Conservation (phyloP, 306 rosid genomes). For the Trifolium subterraneum region DNA sequence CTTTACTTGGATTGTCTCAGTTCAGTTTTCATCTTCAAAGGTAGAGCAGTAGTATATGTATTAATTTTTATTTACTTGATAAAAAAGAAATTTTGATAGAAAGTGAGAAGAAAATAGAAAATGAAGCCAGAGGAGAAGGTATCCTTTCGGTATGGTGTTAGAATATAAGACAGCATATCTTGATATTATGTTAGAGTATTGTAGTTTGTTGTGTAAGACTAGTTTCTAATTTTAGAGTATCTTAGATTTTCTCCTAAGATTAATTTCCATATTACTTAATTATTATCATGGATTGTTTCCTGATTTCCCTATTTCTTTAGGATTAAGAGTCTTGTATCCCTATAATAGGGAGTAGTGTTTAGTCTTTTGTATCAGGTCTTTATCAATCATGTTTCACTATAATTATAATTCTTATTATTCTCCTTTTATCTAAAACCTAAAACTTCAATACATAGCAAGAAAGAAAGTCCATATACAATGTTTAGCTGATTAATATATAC, state of each 20-base stretch:
- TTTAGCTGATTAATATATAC: no score
- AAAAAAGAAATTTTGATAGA: not conserved
- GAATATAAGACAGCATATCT: not conserved
- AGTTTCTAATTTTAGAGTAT: not conserved
- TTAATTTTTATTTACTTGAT: conserved; percentile 24
- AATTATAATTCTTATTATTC: conserved; percentile 1
- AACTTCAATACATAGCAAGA: no score
- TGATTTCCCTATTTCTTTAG: not conserved
- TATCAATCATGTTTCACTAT: not conserved
- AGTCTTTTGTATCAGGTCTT: not conserved
- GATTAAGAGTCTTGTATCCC: not conserved
- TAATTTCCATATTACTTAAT: not conserved
- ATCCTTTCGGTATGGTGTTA: conserved; percentile 7
- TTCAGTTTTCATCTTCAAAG: conserved; percentile 33
- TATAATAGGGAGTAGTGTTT: conserved; percentile 5
- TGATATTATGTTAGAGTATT: not conserved
- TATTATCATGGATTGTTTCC: not conserved
- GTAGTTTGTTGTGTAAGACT: not conserved
- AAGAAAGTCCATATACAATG: no score
- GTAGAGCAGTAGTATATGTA: not conserved
- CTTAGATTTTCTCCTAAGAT: not conserved
- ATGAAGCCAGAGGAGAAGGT: not conserved
- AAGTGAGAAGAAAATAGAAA: conserved; percentile 27
- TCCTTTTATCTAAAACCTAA: not conserved
- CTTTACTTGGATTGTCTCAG: conserved; percentile 33